Evolutionary conservation across 208 protist species (phyloP).

Genomic region (Leishmania braziliensis): DNA sequence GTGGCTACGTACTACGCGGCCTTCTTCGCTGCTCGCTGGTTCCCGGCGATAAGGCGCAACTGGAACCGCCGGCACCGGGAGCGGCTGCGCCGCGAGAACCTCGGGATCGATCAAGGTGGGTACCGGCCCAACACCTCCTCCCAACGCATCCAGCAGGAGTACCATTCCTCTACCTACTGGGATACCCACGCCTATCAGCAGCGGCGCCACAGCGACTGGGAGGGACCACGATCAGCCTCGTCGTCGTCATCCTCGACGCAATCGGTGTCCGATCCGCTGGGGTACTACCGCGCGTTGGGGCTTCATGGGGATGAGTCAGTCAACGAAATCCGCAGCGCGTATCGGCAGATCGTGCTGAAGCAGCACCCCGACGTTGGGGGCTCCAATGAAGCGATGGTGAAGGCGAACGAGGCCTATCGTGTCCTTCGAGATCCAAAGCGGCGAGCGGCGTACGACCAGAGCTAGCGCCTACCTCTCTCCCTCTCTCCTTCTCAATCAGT

Average conservation of each 20-base stretch:
- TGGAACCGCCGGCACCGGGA: conserved; percentile 43
- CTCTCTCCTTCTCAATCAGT: background rate
- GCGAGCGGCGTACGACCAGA: conserved; percentile 94
- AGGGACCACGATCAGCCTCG: conserved; percentile 5
- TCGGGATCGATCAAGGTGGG: conserved; percentile 38
- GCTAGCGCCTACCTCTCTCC: background rate
- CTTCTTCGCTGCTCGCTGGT: conserved; percentile 67
- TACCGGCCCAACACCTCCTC: conserved; percentile 57
- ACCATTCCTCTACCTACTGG: conserved; percentile 80
- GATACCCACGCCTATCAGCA: conserved; percentile 77
- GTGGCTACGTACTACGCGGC: conserved; percentile 68
- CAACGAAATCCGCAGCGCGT: conserved; percentile 90
- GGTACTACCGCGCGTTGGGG: conserved; percentile 75
- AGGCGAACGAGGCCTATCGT: conserved; percentile 96
- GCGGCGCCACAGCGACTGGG: background rate
- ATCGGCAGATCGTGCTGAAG: conserved; percentile 70
- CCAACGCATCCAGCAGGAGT: conserved; percentile 72
- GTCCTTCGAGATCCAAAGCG: conserved; percentile 96
- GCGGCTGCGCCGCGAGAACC: conserved; percentile 42
- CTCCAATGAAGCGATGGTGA: conserved; percentile 62
- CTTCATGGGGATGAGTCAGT: conserved; percentile 77
- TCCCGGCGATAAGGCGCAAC: conserved; percentile 62
- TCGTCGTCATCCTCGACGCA: conserved; percentile 8
- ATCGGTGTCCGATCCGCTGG: conserved; percentile 45
- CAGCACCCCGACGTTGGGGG: conserved; percentile 90